phyloP scores from a whole-genome alignment of 176 grass and related monocot genomes.

The Oryza rufipogon region DNA sequence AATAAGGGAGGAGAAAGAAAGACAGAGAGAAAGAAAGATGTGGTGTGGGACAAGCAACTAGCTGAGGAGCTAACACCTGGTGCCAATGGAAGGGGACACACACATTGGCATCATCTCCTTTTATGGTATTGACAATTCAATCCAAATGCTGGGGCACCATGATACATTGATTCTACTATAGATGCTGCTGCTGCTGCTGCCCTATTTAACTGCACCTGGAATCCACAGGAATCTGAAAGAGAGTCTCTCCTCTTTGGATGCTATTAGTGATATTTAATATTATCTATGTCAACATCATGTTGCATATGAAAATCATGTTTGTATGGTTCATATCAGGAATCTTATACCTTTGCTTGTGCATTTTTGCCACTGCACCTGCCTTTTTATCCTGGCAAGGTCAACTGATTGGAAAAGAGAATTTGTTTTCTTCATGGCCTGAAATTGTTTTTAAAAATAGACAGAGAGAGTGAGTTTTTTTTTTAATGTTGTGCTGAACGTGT shows the following conservation, averaged over 20 bases:
- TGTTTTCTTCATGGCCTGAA: slow-evolving; percentile 20
- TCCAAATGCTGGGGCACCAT: slow-evolving; percentile 23
- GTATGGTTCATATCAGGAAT: slow-evolving; percentile 49
- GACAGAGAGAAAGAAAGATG: slow-evolving; percentile 35
- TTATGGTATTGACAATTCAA: slow-evolving; percentile 51
- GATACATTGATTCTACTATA: neutral
- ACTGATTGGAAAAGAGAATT: slow-evolving; percentile 16
- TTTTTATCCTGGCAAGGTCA: slow-evolving; percentile 37
- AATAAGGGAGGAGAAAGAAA: slow-evolving; percentile 40
- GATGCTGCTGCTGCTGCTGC: slow-evolving; percentile 15
- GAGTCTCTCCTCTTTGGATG: slow-evolving; percentile 5
- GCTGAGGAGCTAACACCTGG: slow-evolving; percentile 54
- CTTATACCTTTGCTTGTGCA: slow-evolving; percentile 32
- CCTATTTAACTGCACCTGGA: slow-evolving; percentile 48
- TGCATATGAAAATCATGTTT: slow-evolving; percentile 23
- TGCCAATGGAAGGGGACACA: slow-evolving; percentile 49
- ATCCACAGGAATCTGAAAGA: slow-evolving; percentile 44
- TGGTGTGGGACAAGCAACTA: slow-evolving; percentile 41
- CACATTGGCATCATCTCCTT: slow-evolving; percentile 43
- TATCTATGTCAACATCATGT: slow-evolving; percentile 28
- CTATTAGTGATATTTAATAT: slow-evolving; percentile 38
- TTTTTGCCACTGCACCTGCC: neutral
- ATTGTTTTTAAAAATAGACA: neutral
- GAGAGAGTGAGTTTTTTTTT: neutral
- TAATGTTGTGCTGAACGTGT: slow-evolving; percentile 1